Evolutionary conservation across 345 rosid genomes (phyloP), one percentile per base, ranked within the genome.

Genomic region (Euclidium syriacum): DNA sequence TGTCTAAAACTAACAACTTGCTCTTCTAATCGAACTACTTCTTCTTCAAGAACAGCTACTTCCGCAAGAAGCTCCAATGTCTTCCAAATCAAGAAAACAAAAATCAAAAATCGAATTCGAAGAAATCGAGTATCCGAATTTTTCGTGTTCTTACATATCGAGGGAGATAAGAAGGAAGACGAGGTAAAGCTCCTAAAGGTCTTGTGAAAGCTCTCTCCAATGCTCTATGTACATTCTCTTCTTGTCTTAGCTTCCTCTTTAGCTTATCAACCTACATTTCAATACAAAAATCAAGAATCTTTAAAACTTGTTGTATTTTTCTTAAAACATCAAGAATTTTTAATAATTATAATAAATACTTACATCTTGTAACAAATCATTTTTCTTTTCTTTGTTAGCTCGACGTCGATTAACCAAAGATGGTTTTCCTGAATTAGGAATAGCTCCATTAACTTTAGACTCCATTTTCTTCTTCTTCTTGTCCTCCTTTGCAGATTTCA

Each of bases 21-120:
- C 43, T 94, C 99, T 77, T 94, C 99, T 11, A 94, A 86, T 67
- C 96, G 80, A 61, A 82, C 97, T 8, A 94, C 86, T 76, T 94
- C 99, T 71, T 94, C 99, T 69, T 94, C 99, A 73, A 94, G 73
- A 49, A 94, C 96, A 61, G 99, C 99, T 38, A 94, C 96, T 77
- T 94, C 99, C 60, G 99, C 99, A 19, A 94, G 90, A 52, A 94
- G 90, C 83, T 94, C 95, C 66, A 90, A 71, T 64, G 92, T 94
- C 99, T 94, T 50, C 43, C 14, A 58, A 30, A 72, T n/a, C n/a
- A 33, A 18, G 14, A 38, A 33, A 61, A 62, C 35, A 42, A 69
- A 61, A 36, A 25, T 53, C 50, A 70, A 35, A 62, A 2, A 33
- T 39, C 8, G 34, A 47, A 59, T 3, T 7, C 15, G 3, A 10